Evolutionary conservation across 768 basidiomycete species (phyloP), one percentile per base, ranked within the genome.

Genomic region (Naganishia onofrii): DNA sequence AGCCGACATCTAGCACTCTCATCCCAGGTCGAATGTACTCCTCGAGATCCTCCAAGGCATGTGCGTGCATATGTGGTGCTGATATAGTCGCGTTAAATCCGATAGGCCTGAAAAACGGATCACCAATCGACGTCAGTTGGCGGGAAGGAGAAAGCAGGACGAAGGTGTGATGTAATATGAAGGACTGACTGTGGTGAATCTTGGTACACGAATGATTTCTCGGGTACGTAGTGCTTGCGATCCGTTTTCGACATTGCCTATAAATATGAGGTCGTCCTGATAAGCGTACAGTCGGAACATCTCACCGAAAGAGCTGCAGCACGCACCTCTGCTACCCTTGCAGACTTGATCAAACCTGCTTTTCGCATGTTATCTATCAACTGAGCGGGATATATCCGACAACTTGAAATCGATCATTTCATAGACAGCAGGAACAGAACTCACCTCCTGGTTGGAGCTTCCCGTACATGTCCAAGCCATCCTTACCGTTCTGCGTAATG

Each of bases 61-160:
- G 88, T 0, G 92, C 93, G 71, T 96, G 93, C 94, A 98, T 98
- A 78, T 99, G 95, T 0, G 95, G 95, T 0, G 95, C 95, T 46
- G 90, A 92, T 72, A 99, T 97, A 0, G 95, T 99, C 17, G 93
- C 94, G 15, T 87, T 88, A 76, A 89, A 85, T 1, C 90, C 90
- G 64, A 93, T 93, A 21, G 84, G 71, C 78, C 90, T 90, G 67
- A 7, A 6, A 12, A 64, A 15, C 42, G 19, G 36, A 1, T 21
- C 64, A 19, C 15, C 29, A 28, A 17, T 28, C 21, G 15, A 17
- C 9, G 15, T 42, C 13, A 42, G 42, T 17, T 15, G 15, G 2
- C 13, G 13, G 42, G 42, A 42, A 15, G 42, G 15, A 42, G 42
- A 46, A 48, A 4, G 31, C 19, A 10, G 32, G 6, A 5, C 52